Evolutionary conservation across 2,329 filamentous ascomycete genomes (phyloP), one percentile per base, ranked within the genome.

Genomic region (Myriosclerotinia duriaeana): DNA sequence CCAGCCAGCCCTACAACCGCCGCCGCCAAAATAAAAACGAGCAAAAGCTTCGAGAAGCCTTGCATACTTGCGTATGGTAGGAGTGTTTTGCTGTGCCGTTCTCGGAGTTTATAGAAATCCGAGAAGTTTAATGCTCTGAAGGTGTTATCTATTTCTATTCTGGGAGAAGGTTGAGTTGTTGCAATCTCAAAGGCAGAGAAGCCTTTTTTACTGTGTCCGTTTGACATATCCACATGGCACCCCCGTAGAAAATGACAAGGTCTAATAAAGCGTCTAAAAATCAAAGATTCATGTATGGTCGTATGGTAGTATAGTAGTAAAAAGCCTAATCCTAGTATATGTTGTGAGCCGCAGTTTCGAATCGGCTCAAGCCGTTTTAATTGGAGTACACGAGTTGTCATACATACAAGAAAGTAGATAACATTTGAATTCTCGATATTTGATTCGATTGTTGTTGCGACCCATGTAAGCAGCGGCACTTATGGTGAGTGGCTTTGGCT

Each of bases 281-380:
- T 48, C 30, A 38, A 34, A 52, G 30, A 61, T 61, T 44, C 26
- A 61, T 60, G 7, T 5, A n/a, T n/a, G n/a, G n/a, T 50, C 7
- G 7, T 53, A 34, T 12, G 17, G 30, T 53, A n/a, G 42, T 48
- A 46, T 40, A 36, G n/a, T 56, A 42, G 20, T 20, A 56, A n/a
- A 22, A 36, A 26, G 20, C 6, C 22, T n/a, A 61, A 26, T 44
- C 58, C 66, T 53, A 48, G 58, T 52, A 40, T 44, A 71, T 74
- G 72, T 65, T 71, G 66, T 67, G 71, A 74, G 72, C 73, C 72
- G 72, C 71, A 68, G 66, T 46, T 40, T 70, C 71, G 65, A 74
- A 73, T 73, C 70, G 72, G 70, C 71, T 69, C 64, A 53, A 61
- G 64, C 72, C 71, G 59, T 67, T 67, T 55, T 55, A 69, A 71